Evolutionary conservation across 2,329 filamentous ascomycete genomes (phyloP).

Genomic region (Emergomyces orientalis): DNA sequence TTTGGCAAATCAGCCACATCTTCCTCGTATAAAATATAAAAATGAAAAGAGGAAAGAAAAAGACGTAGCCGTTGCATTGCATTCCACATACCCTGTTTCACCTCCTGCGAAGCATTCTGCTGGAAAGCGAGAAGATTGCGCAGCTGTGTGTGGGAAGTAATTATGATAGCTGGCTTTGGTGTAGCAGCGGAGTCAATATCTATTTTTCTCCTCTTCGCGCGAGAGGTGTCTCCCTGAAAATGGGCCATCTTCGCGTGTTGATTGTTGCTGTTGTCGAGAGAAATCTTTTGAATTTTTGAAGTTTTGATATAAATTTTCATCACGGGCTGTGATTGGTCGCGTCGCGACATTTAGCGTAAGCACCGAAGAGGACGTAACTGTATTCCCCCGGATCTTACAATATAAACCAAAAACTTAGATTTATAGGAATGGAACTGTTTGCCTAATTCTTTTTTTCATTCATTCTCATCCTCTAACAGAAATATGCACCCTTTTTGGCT

Average conservation of each 20-base stretch:
- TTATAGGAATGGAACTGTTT: not conserved
- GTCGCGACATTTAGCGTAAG: not conserved
- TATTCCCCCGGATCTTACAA: not conserved
- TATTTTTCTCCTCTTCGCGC: slow-evolving; percentile 34
- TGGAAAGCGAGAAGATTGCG: slow-evolving; percentile 60
- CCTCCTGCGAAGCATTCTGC: slow-evolving; percentile 49
- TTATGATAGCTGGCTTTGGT: slow-evolving; percentile 15
- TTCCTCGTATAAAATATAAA: not conserved
- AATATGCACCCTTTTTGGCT: not conserved
- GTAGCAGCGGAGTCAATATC: slow-evolving; percentile 18
- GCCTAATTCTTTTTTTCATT: not conserved
- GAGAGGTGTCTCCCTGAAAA: slow-evolving; percentile 26
- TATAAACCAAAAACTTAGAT: not conserved
- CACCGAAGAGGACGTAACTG: not conserved
- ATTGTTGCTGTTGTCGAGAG: not conserved
- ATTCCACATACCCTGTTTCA: slow-evolving; percentile 50
- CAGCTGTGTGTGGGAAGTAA: slow-evolving; percentile 53
- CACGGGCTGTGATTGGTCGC: slow-evolving; percentile 4
- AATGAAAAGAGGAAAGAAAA: not conserved
- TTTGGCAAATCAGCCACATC: slow-evolving; percentile 5
- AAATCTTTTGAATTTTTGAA: not conserved
- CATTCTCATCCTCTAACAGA: not conserved
- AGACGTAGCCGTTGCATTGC: slow-evolving; percentile 22
- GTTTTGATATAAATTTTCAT: slow-evolving; percentile 9
- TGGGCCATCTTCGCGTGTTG: slow-evolving; percentile 24